Percentiles rank a stretch among this genome's conserved stretches.
These are phyloP conservation scores for Cyberlindnera mississippiensis DNA, from an alignment of 805 yeast species.

Conservation along the genomic window DNA sequence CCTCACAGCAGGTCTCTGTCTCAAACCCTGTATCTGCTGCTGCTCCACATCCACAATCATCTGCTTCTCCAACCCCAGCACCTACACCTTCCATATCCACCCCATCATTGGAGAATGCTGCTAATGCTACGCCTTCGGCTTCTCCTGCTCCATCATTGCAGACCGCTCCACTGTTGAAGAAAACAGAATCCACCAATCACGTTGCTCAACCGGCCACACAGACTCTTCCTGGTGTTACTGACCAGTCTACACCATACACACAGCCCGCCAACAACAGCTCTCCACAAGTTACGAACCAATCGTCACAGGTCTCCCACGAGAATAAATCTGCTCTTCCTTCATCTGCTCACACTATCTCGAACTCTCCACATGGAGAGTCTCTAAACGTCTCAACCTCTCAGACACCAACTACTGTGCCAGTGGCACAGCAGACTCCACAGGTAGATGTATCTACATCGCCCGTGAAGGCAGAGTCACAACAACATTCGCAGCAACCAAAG, in stretches of 20 bases:
- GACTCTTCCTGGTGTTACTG: constrained; percentile 1
- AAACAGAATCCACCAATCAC: neutral
- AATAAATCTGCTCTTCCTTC: neutral
- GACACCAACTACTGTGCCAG: neutral
- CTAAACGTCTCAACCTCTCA: neutral
- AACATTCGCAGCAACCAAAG: neutral
- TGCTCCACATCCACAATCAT: neutral
- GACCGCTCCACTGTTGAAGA: constrained; percentile 6
- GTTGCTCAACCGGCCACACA: neutral
- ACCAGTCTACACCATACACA: constrained; percentile 7
- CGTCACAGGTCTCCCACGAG: neutral
- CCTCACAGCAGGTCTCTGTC: neutral
- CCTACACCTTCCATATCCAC: no score
- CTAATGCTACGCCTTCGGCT: no score
- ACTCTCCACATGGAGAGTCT: neutral
- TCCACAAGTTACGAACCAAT: constrained; percentile 1
- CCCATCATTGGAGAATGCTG: no score
- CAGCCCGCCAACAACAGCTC: neutral
- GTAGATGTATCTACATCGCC: neutral
- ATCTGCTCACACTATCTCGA: neutral
- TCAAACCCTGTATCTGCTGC: neutral
- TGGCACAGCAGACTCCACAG: neutral
- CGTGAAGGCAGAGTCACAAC: neutral
- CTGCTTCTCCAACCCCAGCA: neutral
- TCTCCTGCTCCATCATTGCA: neutral